Conservation (phyloP, 2,329 filamentous ascomycete genomes). For the Chalara sp. region DNA sequence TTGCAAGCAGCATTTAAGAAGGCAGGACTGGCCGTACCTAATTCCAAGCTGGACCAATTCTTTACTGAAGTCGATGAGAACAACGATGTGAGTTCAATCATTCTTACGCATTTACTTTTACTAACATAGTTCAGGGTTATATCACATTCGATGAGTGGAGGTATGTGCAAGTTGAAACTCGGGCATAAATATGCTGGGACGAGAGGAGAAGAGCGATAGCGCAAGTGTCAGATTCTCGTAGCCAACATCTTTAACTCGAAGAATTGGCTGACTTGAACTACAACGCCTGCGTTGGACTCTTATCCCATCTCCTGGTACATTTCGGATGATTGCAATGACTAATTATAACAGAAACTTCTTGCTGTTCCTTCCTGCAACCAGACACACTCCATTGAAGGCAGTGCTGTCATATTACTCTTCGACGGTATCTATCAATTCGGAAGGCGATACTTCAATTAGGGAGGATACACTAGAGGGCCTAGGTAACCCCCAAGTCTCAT, state of each 20-base stretch:
- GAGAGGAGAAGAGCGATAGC: too few species aligned
- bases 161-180: conserved; percentile 45
- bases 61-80: conserved; percentile 87
- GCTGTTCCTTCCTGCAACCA: conserved; percentile 69
- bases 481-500: conserved; percentile 74
- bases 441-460: conserved; percentile 89
- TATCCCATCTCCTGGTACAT: too few species aligned
- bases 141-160: conserved; percentile 96
- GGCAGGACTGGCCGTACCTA: conserved; percentile 73
- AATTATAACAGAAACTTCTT: conserved; percentile 68
- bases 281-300: too few species aligned
- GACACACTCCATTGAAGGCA: conserved; percentile 64
- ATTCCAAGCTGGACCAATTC: conserved; percentile 72
- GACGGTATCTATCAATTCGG: conserved; percentile 80
- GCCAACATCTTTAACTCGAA: too few species aligned
- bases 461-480: conserved; percentile 87
- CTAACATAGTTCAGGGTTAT: conserved; percentile 33
- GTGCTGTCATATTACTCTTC: conserved; percentile 89
- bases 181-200: too few species aligned
- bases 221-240: too few species aligned
- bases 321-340: too few species aligned
- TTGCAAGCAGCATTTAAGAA: conserved; percentile 70
- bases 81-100: conserved; percentile 46
- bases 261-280: too few species aligned
- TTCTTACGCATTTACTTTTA: background rate